A percentile compares a stretch with the other conserved stretches of the same genome.
Conservation (phyloP, 1,284 basidiomycete species). For the Earliella scabrosa region DNA sequence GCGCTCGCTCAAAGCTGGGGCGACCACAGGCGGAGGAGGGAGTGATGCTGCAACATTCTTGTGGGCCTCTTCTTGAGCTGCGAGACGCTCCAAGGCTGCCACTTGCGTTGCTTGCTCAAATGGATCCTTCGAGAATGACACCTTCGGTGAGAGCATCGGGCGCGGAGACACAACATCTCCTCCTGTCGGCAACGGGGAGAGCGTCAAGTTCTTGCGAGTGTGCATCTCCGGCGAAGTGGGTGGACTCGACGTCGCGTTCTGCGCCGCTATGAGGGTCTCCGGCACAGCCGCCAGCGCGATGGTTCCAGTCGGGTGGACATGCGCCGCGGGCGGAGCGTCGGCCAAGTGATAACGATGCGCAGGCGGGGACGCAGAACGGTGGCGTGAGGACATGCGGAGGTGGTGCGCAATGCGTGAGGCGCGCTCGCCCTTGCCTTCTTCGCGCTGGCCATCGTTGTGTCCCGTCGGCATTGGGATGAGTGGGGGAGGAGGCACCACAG, state of each 20-base stretch:
- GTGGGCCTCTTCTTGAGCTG: slow-evolving; percentile 49
- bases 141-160: slow-evolving; percentile 62
- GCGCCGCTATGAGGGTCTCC: not conserved
- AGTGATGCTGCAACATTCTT: slow-evolving; percentile 14
- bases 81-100: slow-evolving; percentile 68
- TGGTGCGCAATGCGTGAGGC: slow-evolving; percentile 63
- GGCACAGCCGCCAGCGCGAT: slow-evolving; percentile 14
- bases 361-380: slow-evolving; percentile 63
- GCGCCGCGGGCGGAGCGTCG: slow-evolving; percentile 11
- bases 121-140: slow-evolving; percentile 48
- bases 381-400: slow-evolving; percentile 57
- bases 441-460: slow-evolving; percentile 36
- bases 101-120: slow-evolving; percentile 49
- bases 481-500: slow-evolving; percentile 26
- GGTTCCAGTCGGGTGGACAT: not conserved
- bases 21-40: slow-evolving; percentile 14
- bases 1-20: slow-evolving; percentile 12
- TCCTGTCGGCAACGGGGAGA: slow-evolving; percentile 26
- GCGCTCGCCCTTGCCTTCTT: slow-evolving; percentile 64
- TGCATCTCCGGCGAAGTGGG: slow-evolving; percentile 25
- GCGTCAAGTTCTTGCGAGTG: slow-evolving; percentile 13
- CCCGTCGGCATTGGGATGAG: slow-evolving; percentile 24
- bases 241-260: slow-evolving; percentile 10
- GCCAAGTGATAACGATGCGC: slow-evolving; percentile 41
- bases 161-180: slow-evolving; percentile 58